phyloP scores from a whole-genome alignment of 192 early-diverging fungal species.

The Funneliformis geosporum region DNA sequence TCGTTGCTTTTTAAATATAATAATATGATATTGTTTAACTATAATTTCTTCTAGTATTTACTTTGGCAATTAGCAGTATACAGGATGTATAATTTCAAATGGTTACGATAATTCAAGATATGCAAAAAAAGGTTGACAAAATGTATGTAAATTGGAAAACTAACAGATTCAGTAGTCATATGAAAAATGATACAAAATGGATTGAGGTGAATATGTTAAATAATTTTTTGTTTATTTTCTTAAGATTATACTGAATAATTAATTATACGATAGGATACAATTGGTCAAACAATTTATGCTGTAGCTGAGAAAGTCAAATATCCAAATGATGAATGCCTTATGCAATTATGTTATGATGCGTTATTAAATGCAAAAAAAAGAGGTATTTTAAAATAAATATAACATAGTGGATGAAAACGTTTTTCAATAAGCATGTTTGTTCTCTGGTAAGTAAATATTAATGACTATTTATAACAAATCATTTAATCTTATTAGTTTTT shows the following conservation, averaged over 20 bases:
- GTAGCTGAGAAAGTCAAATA: too few relatives aligned
- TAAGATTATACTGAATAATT: not conserved
- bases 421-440: too few relatives aligned
- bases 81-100: not conserved
- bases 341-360: not conserved
- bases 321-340: not conserved
- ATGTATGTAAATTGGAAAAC: slow-evolving; percentile 1
- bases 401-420: not conserved
- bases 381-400: not conserved
- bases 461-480: not conserved
- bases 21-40: not conserved
- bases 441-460: too few relatives aligned
- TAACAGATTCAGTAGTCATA: not conserved
- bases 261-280: not conserved
- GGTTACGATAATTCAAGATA: not conserved
- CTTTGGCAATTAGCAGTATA: not conserved
- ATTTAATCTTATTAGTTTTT: not conserved
- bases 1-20: not conserved
- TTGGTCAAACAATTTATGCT: not conserved
- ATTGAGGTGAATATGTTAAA: not conserved
- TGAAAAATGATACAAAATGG: not conserved
- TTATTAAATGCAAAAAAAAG: not conserved
- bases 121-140: not conserved
- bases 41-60: not conserved
- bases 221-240: not conserved